Conservation (phyloP, 768 basidiomycete species). For the Pleurotus sapidus region DNA sequence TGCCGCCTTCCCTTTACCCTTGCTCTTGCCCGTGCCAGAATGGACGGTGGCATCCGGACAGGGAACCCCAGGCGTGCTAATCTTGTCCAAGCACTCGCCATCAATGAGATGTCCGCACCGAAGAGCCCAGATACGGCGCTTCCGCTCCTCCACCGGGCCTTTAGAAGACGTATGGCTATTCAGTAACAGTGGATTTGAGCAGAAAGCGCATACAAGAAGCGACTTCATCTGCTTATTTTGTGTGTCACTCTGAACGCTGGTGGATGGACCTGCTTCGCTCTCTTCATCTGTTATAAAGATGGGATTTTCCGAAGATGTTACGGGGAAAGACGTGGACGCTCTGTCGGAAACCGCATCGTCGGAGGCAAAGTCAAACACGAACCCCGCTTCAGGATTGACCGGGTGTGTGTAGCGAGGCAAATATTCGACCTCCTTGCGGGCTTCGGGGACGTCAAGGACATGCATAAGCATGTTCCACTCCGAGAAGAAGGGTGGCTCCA, state of each 20-base stretch:
- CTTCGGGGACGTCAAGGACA: not conserved
- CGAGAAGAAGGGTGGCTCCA: constrained; percentile 15
- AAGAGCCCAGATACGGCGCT: constrained; percentile 63
- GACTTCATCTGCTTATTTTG: constrained; percentile 26
- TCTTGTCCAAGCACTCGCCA: constrained; percentile 64
- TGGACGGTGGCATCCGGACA: constrained; percentile 2
- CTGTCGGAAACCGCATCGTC: constrained; percentile 24
- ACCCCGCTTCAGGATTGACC: constrained; percentile 51
- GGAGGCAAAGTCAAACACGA: constrained; percentile 65
- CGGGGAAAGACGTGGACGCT: constrained; percentile 18
- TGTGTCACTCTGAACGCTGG: constrained; percentile 7
- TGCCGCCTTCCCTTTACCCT: constrained; percentile 8
- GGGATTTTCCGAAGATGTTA: constrained; percentile 31
- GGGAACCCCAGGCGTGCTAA: constrained; percentile 43
- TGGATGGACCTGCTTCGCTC: constrained; percentile 11
- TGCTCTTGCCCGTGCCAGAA: constrained; percentile 44
- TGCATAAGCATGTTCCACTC: constrained; percentile 12
- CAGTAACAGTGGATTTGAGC: constrained; percentile 61
- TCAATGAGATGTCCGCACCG: constrained; percentile 79
- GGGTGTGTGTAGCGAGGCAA: constrained; percentile 66
- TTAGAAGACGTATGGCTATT: constrained; percentile 42
- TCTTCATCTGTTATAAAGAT: constrained; percentile 49
- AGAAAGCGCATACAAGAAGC: constrained; percentile 64
- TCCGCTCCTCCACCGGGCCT: constrained; percentile 39
- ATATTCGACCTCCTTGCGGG: constrained; percentile 40